Evolutionary conservation across 345 rosid species (phyloP).

Genomic region (Abelmoschus esculentus): DNA sequence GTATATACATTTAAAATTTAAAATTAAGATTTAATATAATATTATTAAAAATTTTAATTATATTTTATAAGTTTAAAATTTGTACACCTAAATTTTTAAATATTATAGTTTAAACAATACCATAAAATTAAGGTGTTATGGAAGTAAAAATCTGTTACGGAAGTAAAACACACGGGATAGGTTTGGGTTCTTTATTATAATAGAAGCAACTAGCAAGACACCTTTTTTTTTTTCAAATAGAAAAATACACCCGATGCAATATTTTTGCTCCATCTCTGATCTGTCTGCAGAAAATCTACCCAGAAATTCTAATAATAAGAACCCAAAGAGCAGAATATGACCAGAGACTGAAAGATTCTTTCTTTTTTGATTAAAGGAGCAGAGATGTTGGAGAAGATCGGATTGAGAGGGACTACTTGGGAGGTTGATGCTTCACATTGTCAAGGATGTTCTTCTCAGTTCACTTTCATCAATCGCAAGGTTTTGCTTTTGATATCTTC

Average conservation of each 20-base stretch:
- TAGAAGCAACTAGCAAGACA: background rate
- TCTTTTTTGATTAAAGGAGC: background rate
- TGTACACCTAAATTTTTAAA: too few species aligned
- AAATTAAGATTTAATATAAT: too few species aligned
- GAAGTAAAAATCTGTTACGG: too few species aligned
- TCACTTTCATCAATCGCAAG: slow-evolving; percentile 97
- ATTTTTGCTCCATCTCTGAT: background rate
- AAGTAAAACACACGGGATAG: too few species aligned
- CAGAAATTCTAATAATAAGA: background rate
- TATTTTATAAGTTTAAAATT: too few species aligned
- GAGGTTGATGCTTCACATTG: slow-evolving; percentile 86
- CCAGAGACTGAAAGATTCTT: background rate
- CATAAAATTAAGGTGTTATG: too few species aligned
- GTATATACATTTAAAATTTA: too few species aligned
- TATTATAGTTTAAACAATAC: too few species aligned
- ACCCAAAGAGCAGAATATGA: background rate
- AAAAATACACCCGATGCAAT: background rate
- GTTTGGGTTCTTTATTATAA: too few species aligned
- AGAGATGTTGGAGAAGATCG: slow-evolving; percentile 79
- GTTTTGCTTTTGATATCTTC: slow-evolving; percentile 23
- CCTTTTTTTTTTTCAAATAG: background rate
- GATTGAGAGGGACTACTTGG: slow-evolving; percentile 77
- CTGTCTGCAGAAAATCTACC: background rate
- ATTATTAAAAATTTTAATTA: too few species aligned
- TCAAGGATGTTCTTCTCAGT: slow-evolving; percentile 90